Base-by-base conservation (phyloP, 768 basidiomycete species). In the Pholiota molesta region DNA sequence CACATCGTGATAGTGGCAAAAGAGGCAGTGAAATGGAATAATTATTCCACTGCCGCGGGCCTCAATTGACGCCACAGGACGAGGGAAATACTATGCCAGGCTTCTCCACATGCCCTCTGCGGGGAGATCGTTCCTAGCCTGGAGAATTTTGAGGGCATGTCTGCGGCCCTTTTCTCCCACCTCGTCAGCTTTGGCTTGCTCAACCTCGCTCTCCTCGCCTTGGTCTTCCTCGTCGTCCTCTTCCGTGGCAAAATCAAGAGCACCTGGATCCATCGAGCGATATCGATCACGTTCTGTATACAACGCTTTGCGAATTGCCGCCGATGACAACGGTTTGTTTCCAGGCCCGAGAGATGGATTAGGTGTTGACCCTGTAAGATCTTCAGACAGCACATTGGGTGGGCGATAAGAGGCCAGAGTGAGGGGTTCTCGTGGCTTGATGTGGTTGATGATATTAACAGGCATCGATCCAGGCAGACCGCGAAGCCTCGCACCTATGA, bases 41-140 rank as follows among this genome's bases (percentile, higher is more conserved):
- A 49, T 10, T 23, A 11, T 49, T 49, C 47, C 47, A 21, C 47
- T 49, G 1, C 47, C 23, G 23, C 21, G 47, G 28, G 21, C 47
- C 47, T 49, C 16, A 21, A 13, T 44, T 29, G n/a, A 23, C 21
- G 51, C 17, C 29, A 13, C 23, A 39, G 39, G 26, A 26, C 35
- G 21, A 29, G 33, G 10, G n/a, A 44, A 28, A 40, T 19, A 54
- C 51, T 58, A 68, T 28, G 87, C 90, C 68, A 93, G 76, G 77
- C 91, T 93, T 68, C 90, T 81, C 90, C 90, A 93, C 90, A 92
- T 92, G 39, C 90, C 88, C 60, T 81, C 82, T 62, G 81, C 82
- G 2, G 91, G 91, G 26, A 92, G 65, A 72, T 84, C 81, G 65
- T 84, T 89, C 53, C 90, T 82, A 21, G 85, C 84, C 70, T 92